These are phyloP conservation scores for Syzygium aqueum DNA, from an alignment of 345 rosid species.

Conservation along the genomic window DNA sequence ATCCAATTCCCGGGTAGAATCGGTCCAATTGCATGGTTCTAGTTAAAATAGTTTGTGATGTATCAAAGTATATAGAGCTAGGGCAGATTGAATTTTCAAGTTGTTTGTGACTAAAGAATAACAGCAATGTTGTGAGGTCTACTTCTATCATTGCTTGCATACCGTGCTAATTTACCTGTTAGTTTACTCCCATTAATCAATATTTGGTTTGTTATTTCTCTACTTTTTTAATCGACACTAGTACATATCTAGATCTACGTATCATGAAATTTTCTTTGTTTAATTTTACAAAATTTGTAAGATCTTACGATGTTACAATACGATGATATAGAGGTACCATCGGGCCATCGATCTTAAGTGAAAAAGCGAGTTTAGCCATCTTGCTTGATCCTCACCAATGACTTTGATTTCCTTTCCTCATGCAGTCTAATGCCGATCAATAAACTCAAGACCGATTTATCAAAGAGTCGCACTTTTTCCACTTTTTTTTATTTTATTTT, in stretches of 20 bases:
- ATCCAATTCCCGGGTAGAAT: too few relatives aligned
- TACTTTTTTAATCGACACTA: background rate
- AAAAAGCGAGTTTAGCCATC: background rate
- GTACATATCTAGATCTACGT: background rate
- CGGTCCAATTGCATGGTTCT: too few relatives aligned
- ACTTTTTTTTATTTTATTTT: too few relatives aligned
- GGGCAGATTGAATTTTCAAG: background rate
- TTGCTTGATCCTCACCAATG: background rate
- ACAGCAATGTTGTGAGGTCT: background rate
- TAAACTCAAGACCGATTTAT: too few relatives aligned
- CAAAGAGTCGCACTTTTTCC: too few relatives aligned
- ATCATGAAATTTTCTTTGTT: background rate
- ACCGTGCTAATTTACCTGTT: background rate
- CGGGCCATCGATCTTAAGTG: background rate
- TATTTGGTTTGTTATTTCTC: background rate
- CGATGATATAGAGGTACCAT: background rate
- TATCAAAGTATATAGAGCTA: background rate
- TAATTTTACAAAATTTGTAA: background rate
- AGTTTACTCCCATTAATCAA: background rate
- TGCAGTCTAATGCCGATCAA: background rate
- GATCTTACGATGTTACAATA: background rate
- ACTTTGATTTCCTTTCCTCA: background rate
- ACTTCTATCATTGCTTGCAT: background rate
- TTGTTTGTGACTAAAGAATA: background rate
- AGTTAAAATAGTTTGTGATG: background rate